Evolutionary conservation across 768 basidiomycete genomes (phyloP), one percentile per base, ranked within the genome.

Genomic region (Lepiota subincarnata): DNA sequence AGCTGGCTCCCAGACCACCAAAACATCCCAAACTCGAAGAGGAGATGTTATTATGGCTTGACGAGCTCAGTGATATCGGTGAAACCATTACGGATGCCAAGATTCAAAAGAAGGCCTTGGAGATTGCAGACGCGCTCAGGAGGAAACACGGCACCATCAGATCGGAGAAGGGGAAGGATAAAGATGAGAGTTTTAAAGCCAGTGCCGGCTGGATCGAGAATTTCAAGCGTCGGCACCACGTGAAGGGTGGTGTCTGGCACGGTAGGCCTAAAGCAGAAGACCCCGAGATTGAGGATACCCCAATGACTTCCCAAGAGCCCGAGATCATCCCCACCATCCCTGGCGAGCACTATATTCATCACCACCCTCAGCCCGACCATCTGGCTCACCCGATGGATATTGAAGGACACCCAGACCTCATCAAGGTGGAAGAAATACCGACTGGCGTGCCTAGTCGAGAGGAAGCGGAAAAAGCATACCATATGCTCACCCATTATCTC

Each of bases 131-230:
- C 39, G 63, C 59, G 6, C 75, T 84, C 47, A 37, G 55, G 35
- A 49, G 44, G 39, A 46, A 55, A 34, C 46, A 50, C n/a, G 55
- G 55, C 22, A 72, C 77, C 48, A 82, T 87, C 56, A 65, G 76
- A 43, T 46, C 56, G 3, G 63, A 64, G 19, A 62, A 59, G 20
- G 55, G 55, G 24, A 55, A 49, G 26, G 55, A 51, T 18, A 48
- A 45, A 14, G 79, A 83, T 55, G 86, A 88, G 53, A 79, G 81
- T 66, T 95, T 95, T 80, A 94, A 93, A 70, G 92, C 89, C n/a
- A 89, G 86, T 63, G 83, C 87, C 8, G 90, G 91, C 3, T 95
- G 92, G 92, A 78, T 95, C 50, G 91, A 94, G 65, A 91, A 91
- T 66, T 95, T 93, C 75, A 94, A 93, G 71, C 79, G 81, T 60